A percentile compares a stretch with the other conserved stretches of the same genome.
Evolutionary conservation across 2,329 filamentous ascomycete genomes (phyloP).

Genomic region (Phoma sp.): DNA sequence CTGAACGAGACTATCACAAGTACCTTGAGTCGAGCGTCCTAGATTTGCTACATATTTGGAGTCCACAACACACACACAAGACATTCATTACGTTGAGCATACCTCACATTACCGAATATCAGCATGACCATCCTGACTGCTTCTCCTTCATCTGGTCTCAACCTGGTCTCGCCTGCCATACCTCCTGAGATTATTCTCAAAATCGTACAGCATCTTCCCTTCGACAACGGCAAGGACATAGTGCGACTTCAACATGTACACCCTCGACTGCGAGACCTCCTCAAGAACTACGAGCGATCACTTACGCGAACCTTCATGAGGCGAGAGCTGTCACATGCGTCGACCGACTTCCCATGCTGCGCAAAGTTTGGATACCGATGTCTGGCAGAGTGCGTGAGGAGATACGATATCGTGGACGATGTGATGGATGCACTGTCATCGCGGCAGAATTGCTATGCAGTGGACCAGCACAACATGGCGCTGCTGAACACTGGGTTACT

Average conservation of each 20-base stretch:
- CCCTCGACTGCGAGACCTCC: conserved; percentile 23
- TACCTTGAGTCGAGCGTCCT: no score
- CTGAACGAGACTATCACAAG: background rate
- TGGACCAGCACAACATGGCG: conserved; percentile 33
- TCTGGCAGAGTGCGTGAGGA: conserved; percentile 35
- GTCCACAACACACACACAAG: background rate
- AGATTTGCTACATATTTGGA: background rate
- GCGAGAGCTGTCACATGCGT: conserved; percentile 36
- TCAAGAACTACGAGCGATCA: conserved; percentile 35
- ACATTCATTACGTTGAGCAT: conserved; percentile 1
- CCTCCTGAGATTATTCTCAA: conserved; percentile 38
- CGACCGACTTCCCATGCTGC: conserved; percentile 33
- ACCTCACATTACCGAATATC: background rate
- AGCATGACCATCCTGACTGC: conserved; percentile 17
- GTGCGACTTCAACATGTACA: conserved; percentile 25
- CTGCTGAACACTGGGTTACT: conserved; percentile 37
- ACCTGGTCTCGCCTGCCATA: conserved; percentile 24
- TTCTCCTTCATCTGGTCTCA: conserved; percentile 7
- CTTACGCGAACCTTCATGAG: conserved; percentile 30
- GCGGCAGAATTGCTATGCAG: conserved; percentile 32
- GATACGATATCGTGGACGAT: conserved; percentile 40
- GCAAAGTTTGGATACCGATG: conserved; percentile 25
- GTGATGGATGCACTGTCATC: conserved; percentile 39
- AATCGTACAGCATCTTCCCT: conserved; percentile 34
- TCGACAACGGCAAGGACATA: conserved; percentile 29